Conservation (phyloP, 2,329 filamentous ascomycete species). For the Colletotrichum tofieldiae region DNA sequence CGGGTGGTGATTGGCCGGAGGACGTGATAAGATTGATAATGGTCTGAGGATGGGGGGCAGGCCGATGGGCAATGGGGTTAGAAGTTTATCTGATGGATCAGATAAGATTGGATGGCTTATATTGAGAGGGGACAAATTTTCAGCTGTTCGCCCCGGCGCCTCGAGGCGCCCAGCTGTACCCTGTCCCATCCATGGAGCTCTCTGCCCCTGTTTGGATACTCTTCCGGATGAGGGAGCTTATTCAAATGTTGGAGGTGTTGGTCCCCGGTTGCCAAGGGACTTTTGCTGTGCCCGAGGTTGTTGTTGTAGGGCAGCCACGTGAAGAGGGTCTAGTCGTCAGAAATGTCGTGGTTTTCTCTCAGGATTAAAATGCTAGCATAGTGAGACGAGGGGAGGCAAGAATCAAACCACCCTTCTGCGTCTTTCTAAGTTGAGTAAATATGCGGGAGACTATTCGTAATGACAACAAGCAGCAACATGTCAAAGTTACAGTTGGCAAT, state of each 20-base stretch:
- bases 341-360: not conserved
- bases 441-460: no score
- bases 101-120: slow-evolving; percentile 36
- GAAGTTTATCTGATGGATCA: slow-evolving; percentile 39
- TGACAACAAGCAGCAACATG: no score
- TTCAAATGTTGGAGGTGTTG: not conserved
- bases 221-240: slow-evolving; percentile 13
- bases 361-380: no score
- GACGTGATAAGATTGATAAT: slow-evolving; percentile 29
- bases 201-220: slow-evolving; percentile 13
- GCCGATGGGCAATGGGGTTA: not conserved
- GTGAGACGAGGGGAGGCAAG: no score
- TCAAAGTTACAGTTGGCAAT: not conserved
- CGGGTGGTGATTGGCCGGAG: slow-evolving; percentile 6
- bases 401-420: no score
- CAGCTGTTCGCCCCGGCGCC: slow-evolving; percentile 12
- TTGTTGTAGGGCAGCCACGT: not conserved
- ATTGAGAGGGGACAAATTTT: slow-evolving; percentile 13
- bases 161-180: not conserved
- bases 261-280: not conserved
- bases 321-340: not conserved
- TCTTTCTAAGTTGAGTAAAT: no score
- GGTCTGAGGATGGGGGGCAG: slow-evolving; percentile 3
- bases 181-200: not conserved
- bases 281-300: slow-evolving; percentile 3